A percentile compares a stretch with the other conserved stretches of the same genome.
Conservation (phyloP, 169 alveolate species). For the Cyclospora cayetanensis region DNA sequence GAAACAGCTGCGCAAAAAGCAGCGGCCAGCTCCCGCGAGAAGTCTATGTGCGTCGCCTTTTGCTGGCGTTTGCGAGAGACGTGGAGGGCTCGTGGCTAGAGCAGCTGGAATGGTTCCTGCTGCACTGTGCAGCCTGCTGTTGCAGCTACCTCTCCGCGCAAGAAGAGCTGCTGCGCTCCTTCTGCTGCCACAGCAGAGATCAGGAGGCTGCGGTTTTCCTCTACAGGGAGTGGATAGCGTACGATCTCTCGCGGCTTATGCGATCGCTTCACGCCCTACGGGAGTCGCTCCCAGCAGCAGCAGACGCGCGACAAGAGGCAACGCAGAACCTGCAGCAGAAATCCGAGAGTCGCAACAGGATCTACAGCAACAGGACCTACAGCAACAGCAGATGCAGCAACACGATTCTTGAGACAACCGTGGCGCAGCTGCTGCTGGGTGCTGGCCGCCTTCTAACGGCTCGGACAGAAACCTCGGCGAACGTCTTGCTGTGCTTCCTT, state of each 20-base stretch:
- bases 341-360: background rate
- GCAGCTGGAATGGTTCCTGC: conserved; percentile 16
- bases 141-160: background rate
- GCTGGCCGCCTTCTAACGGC: background rate
- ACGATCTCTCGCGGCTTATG: background rate
- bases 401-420: background rate
- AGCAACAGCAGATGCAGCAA: conserved; percentile 32
- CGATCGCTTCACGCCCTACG: background rate
- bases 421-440: conserved; percentile 6
- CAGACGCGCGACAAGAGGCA: background rate
- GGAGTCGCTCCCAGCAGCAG: too few species aligned
- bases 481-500: background rate
- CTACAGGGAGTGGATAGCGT: conserved; percentile 16
- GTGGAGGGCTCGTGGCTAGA: conserved; percentile 1
- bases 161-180: background rate
- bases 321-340: background rate
- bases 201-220: background rate
- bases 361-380: background rate
- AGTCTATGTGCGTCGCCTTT: background rate
- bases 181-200: conserved; percentile 15
- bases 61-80: conserved; percentile 34
- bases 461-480: background rate
- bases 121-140: background rate
- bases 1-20: conserved; percentile 21
- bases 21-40: background rate